phyloP scores from a whole-genome alignment of 1,284 basidiomycete genomes.

The Volvariella volvacea region DNA sequence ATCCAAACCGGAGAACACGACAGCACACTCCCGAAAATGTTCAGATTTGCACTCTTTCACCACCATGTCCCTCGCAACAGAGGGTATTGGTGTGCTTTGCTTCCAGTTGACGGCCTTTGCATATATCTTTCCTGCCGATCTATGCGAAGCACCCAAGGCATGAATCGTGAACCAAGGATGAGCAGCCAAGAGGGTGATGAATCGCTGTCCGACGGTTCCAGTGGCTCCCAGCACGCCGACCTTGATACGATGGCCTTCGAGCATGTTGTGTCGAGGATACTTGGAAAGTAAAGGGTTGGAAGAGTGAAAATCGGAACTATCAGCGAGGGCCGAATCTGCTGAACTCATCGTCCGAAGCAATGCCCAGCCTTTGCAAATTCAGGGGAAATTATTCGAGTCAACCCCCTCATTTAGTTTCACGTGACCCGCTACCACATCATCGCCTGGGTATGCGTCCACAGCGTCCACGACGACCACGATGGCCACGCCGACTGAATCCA shows the following conservation, averaged over 20 bases:
- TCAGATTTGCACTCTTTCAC: constrained; percentile 79
- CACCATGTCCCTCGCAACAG: constrained; percentile 57
- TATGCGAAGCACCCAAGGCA: constrained; percentile 83
- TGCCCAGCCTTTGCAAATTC: constrained; percentile 1
- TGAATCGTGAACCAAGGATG: constrained; percentile 93
- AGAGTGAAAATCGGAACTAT: constrained; percentile 9
- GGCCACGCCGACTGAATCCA: too few relatives aligned
- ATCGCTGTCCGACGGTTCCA: constrained; percentile 93
- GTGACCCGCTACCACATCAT: too few relatives aligned
- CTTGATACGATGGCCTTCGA: constrained; percentile 40
- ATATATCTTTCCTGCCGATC: constrained; percentile 88
- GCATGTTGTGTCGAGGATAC: constrained; percentile 20
- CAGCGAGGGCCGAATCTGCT: constrained; percentile 3
- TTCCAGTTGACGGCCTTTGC: constrained; percentile 85
- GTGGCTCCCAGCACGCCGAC: constrained; percentile 96
- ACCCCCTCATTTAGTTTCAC: constrained; percentile 3
- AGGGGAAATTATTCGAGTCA: too few relatives aligned
- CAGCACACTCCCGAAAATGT: constrained; percentile 75
- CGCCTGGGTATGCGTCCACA: too few relatives aligned
- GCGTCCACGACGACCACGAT: too few relatives aligned
- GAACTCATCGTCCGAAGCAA: constrained; percentile 1
- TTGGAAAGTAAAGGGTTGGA: constrained; percentile 15
- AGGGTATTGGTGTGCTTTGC: constrained; percentile 76
- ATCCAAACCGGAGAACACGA: constrained; percentile 95
- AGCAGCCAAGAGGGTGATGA: constrained; percentile 81